A percentile compares a stretch with the other conserved stretches of the same genome.
These are phyloP conservation scores for Talaromyces borbonicus DNA, from an alignment of 495 filamentous ascomycete genomes.

Conservation along the genomic window DNA sequence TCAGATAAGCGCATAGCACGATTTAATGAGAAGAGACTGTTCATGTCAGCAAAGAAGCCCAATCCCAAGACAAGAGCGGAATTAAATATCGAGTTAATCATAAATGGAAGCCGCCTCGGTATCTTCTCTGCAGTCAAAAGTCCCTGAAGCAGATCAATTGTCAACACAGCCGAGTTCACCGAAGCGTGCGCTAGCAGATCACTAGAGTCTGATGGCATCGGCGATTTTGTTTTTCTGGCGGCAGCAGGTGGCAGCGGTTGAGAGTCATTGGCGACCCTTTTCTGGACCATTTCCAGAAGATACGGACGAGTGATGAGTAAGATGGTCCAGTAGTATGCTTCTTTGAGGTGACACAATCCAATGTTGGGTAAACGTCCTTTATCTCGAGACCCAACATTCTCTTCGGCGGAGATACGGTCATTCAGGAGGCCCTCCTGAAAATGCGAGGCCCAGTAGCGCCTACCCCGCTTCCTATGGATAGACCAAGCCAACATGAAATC, in stretches of 20 bases:
- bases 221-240: background rate
- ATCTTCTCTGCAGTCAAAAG: conserved; percentile 15
- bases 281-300: conserved; percentile 7
- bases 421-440: background rate
- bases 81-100: conserved; percentile 67
- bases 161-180: conserved; percentile 10
- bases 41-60: conserved; percentile 52
- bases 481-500: background rate
- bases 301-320: conserved; percentile 28
- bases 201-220: background rate
- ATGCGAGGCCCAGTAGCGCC: background rate
- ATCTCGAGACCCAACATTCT: background rate
- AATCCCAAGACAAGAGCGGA: conserved; percentile 58
- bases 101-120: conserved; percentile 57
- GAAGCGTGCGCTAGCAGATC: conserved; percentile 8
- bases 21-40: background rate
- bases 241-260: background rate
- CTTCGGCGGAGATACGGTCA: background rate
- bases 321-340: conserved; percentile 14
- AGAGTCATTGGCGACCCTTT: background rate
- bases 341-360: conserved; percentile 11
- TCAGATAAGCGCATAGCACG: background rate
- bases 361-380: background rate
- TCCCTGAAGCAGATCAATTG: conserved; percentile 7
- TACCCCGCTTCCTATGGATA: background rate